Evolutionary conservation across 2,329 filamentous ascomycete genomes (phyloP).

Genomic region (Penicillium oxalicum): DNA sequence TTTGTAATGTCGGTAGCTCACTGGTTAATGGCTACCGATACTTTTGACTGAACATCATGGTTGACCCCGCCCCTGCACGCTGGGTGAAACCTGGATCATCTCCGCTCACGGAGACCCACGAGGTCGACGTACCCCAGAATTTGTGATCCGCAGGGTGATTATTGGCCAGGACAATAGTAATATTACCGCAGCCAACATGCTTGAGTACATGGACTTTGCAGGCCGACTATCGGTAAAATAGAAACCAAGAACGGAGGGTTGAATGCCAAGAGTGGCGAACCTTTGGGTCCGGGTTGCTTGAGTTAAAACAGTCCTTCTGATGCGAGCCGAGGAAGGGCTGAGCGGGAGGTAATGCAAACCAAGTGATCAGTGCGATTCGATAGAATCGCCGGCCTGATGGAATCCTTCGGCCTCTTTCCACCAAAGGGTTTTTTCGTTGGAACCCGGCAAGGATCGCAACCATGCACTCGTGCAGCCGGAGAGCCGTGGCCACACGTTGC

Average conservation of each 20-base stretch:
- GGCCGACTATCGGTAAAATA: conserved; percentile 10
- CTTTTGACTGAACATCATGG: too few species aligned
- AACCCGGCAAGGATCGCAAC: neutral
- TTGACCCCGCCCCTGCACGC: neutral
- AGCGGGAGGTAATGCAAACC: neutral
- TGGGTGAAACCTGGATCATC: neutral
- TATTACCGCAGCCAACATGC: too few species aligned
- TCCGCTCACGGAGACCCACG: neutral
- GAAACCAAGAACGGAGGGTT: conserved; percentile 11
- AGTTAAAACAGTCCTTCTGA: neutral
- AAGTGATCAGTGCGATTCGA: conserved; percentile 7
- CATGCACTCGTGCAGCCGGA: neutral
- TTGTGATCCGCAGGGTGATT: neutral
- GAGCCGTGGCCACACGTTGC: too few species aligned
- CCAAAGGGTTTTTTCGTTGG: neutral
- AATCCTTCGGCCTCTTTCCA: neutral
- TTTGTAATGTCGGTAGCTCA: too few species aligned
- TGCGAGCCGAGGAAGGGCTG: neutral
- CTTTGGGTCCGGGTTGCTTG: conserved; percentile 17
- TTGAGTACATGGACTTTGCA: neutral
- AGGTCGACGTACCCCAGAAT: conserved; percentile 1
- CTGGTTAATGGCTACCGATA: too few species aligned
- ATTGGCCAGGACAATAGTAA: too few species aligned
- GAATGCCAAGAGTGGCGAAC: too few species aligned
- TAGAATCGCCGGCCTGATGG: conserved; percentile 3